Conservation (phyloP, 257 asterid species). For the Nicotiana tomentosiformis region DNA sequence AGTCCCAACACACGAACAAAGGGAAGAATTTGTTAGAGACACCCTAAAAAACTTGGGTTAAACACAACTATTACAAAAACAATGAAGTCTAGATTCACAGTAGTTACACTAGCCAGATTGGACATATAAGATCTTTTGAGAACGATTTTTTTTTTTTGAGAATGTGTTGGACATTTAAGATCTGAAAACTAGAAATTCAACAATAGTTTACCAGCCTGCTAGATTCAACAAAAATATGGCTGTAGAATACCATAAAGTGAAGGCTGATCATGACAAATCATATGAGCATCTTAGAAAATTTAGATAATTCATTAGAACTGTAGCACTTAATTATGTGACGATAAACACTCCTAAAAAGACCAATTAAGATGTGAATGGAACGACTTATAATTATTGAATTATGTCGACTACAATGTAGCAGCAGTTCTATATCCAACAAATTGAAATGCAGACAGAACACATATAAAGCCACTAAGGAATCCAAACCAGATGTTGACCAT, state of each 20-base stretch:
- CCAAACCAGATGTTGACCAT: not conserved
- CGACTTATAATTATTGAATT: not conserved
- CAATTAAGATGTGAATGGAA: not conserved
- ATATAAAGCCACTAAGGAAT: not conserved
- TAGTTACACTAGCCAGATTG: not conserved
- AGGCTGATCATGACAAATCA: not conserved
- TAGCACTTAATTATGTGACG: not conserved
- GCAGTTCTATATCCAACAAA: not conserved
- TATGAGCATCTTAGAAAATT: not conserved
- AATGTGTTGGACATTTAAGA: not conserved
- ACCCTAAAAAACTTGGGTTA: not conserved
- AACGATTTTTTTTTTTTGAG: too few species aligned
- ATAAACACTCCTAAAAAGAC: not conserved
- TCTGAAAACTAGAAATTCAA: not conserved
- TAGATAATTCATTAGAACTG: not conserved
- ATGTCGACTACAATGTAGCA: not conserved
- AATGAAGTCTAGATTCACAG: not conserved
- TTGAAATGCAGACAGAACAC: not conserved
- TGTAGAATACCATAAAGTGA: conserved; percentile 6
- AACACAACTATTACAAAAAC: not conserved
- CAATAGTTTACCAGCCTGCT: not conserved
- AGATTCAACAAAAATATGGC: not conserved
- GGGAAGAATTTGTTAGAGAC: not conserved
- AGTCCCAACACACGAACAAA: too few species aligned
- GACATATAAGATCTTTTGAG: not conserved